Evolutionary conservation across 306 rosid species (phyloP), one percentile per base, ranked within the genome.

Genomic region (Morella rubra): DNA sequence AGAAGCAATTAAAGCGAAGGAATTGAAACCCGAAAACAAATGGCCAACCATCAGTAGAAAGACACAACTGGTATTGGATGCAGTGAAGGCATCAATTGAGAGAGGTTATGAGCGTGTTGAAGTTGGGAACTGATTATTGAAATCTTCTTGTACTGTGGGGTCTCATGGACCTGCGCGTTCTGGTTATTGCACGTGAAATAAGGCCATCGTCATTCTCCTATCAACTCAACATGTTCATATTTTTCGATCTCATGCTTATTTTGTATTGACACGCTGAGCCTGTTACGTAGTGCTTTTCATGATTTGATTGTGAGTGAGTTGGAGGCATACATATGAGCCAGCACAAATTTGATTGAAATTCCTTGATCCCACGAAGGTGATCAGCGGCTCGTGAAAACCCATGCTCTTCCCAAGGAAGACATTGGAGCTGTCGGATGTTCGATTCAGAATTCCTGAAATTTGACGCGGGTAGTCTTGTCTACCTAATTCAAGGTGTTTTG

Each of bases 51-150:
- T 89, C 50, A 86, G 89, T 79, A 74, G 96, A 87, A 94, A 91
- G 85, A 94, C 98, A 22, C 98, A 94, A 81, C 85, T 93, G 44
- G 64, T 91, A 19, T 14, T 93, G 37, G 98, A 93, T 79, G 91
- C 96, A 0, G 97, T 93, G 73, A 91, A 90, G 88, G 86, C 88
- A 32, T 93, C 98, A 0, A 77, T 93, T 69, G 87, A 86, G 2
- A 83, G 10, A 76, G 97, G 96, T 47, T 90, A 61, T 79, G 80
- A 87, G 80, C 87, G 90, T 41, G 82, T 90, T 56, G 87, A 87
- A 56, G 64, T 93, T 47, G 70, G 65, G 67, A 81, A 71, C 51
- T 83, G 66, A 79, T 52, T 27, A 27, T 27, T 13, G 75, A 52
- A 53, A 59, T 19, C 4, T 40, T 50, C 64, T n/a, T 46, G 6